Conservation (phyloP, 1,284 basidiomycete genomes). For the Phellinidium pouzarii region DNA sequence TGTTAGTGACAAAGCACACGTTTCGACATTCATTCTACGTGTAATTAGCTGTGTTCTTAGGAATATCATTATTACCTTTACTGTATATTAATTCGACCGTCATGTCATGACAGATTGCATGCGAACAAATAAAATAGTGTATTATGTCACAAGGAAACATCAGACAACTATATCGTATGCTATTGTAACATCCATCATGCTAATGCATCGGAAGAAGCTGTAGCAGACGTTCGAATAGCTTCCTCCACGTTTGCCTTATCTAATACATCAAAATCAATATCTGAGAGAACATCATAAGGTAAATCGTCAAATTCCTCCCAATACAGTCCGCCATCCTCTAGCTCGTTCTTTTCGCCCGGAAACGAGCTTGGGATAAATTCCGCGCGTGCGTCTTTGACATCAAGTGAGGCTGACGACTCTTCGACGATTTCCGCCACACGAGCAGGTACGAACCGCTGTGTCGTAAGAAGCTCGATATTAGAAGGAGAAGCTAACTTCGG, state of each 20-base stretch:
- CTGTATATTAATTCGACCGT: too few relatives aligned
- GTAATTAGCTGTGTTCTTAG: too few relatives aligned
- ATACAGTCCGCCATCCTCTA: constrained; percentile 21
- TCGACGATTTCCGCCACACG: not conserved
- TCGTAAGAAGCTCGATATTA: not conserved
- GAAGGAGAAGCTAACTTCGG: not conserved
- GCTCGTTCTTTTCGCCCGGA: constrained; percentile 7
- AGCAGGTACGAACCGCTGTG: not conserved
- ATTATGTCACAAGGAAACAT: too few relatives aligned
- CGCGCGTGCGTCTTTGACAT: not conserved
- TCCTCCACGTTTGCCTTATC: constrained; percentile 8
- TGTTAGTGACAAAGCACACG: too few relatives aligned
- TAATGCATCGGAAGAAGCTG: not conserved
- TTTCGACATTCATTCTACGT: too few relatives aligned
- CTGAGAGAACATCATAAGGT: constrained; percentile 19
- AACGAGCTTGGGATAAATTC: constrained; percentile 13
- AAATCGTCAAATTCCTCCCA: constrained; percentile 23
- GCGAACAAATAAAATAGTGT: too few relatives aligned
- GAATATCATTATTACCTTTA: too few relatives aligned
- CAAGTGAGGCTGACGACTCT: not conserved
- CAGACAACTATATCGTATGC: too few relatives aligned
- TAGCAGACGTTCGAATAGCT: constrained; percentile 1
- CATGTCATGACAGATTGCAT: too few relatives aligned
- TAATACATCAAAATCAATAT: constrained; percentile 17
- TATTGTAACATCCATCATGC: not conserved